Base-by-base conservation (phyloP, 805 yeast species). In the Hanseniaspora lindneri region DNA sequence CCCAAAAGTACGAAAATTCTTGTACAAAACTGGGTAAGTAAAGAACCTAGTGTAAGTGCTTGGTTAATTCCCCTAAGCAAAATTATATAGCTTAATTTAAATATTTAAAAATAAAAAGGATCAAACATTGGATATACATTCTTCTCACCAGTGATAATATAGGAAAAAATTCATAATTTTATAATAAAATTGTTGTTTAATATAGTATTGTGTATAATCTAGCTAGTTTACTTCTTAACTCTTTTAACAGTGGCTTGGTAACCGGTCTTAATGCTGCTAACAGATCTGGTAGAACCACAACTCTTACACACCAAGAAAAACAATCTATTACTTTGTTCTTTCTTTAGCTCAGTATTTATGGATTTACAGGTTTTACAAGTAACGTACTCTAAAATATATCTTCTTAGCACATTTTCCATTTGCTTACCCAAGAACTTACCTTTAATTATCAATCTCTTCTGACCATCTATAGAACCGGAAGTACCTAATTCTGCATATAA, bases 401-500 rank as follows among this genome's bases (percentile, higher is more conserved):
- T 78, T 74, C 97, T 82, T 69, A 92, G 75, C 54, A 92, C 95
- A 55, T 87, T 82, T 70, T 92, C 98, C 75, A 92, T 80, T 68
- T 88, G 96, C 70, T 89, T 92, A 58, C 95, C 95, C 71, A 83
- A 94, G 75, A 87, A 92, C 68, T 94, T 84, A 73, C 99, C 99
- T 74, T 86, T 92, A 66, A 92, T 89, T 54, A 92, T 87, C 66
- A 92, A 77, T 69, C 98, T 82, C 73, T 87, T 85, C 67, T 85
- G 89, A 66, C 97, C 98, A 69, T 92, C 99, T 53, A 92, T 89
- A 50, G 96, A 88, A 63, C 99, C 99, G 2, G 97, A 86, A 19
- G 99, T 92, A 80, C 99, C 99, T 76, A 92, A 75, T 72, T 92
- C 99, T 1, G 97, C 96, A 69, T 92, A 92, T 68, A 92, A 70